Base-by-base conservation (phyloP, 768 basidiomycete species). In the Xerocomellus amylosporus region DNA sequence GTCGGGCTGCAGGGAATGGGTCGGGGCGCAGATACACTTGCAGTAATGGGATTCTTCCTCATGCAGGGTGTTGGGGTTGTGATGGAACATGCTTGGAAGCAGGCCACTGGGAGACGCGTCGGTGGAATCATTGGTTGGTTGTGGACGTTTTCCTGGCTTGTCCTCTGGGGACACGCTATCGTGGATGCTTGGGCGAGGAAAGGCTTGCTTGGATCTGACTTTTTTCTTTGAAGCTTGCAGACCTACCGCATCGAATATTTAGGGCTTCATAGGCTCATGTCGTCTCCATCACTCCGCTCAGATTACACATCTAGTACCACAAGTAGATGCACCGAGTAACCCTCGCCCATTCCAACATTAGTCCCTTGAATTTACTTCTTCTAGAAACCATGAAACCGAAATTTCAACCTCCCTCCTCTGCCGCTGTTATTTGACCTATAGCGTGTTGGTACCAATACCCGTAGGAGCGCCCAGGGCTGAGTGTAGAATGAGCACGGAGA, bases 1-100 rank as follows among this genome's bases (percentile, higher is more conserved):
- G 34, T 79, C 15, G 84, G 80, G 13, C 53, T 82, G 48, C 86
- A 78, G 75, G 82, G 81, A 6, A 78, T 86, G 79, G 79, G 77
- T 1, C 72, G 73, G 5, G 84, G 82, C 17, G 69, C 72, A 1
- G 79, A 86, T 38, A 75, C 79, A 0, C 13, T 53, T 8, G 49
- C 52, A 8, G 69, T 82, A 7, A 67, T 71, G 1, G 79, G 77
- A 2, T 86, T 81, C 64, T 88, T 87, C 63, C 38, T 86, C 43
- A 65, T 82, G 63, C 82, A 79, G 57, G 85, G 79, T 12, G 60
- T 83, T 1, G 83, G 83, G 2, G 58, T 82, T 8, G 46, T 79
- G 2, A 41, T 83, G 31, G 86, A 88, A 65, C 60, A 67, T 20
- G 49, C 64, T 9, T 87, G 76, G 77, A 76, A 71, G 57, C 59